Percentiles rank a stretch among this genome's conserved stretches.
phyloP scores from a whole-genome alignment of 116 monocot genomes.

The Zostera marina region DNA sequence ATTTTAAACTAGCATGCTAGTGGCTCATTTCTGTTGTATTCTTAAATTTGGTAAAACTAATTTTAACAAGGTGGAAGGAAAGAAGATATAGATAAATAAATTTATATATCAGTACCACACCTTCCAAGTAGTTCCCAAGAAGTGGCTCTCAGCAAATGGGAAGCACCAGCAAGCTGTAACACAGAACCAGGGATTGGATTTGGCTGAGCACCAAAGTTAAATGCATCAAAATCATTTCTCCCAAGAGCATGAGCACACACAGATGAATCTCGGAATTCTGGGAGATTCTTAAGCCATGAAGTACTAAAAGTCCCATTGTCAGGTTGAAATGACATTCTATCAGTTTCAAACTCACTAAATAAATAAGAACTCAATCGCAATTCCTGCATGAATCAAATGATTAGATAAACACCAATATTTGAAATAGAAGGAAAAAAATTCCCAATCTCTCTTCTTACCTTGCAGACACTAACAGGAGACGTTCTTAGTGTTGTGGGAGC shows the following conservation, averaged over 20 bases:
- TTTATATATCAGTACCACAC: too few species aligned
- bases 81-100: neutral
- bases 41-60: neutral
- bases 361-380: slow-evolving; percentile 66
- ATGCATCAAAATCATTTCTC: slow-evolving; percentile 64
- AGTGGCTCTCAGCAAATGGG: slow-evolving; percentile 77
- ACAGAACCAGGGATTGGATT: slow-evolving; percentile 69
- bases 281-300: slow-evolving; percentile 28
- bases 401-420: neutral
- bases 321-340: slow-evolving; percentile 39
- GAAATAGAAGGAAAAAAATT: neutral
- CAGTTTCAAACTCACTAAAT: slow-evolving; percentile 58
- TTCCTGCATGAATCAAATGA: slow-evolving; percentile 30
- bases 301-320: slow-evolving; percentile 84
- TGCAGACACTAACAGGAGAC: slow-evolving; percentile 67
- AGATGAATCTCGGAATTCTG: slow-evolving; percentile 17
- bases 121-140: slow-evolving; percentile 91
- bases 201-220: slow-evolving; percentile 55
- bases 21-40: neutral
- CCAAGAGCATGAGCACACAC: slow-evolving; percentile 1
- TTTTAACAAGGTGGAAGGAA: neutral
- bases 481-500: slow-evolving; percentile 63
- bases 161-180: slow-evolving; percentile 76
- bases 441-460: slow-evolving; percentile 23
- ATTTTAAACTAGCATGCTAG: too few species aligned